Base-by-base conservation (phyloP, 345 rosid species). In the Murraya paniculata region DNA sequence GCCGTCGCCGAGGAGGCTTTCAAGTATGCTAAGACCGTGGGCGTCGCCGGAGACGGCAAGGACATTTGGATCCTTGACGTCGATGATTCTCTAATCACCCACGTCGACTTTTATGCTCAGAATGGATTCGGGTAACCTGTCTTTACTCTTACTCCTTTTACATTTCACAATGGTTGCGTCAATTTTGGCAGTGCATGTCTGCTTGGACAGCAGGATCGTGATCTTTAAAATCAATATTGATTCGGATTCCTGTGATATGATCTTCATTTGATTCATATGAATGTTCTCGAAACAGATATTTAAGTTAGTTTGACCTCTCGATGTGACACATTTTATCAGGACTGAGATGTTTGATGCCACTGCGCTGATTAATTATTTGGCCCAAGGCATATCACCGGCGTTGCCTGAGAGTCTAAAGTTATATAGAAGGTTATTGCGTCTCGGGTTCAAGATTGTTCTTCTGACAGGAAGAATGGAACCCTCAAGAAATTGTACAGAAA, bases 61-160 rank as follows among this genome's bases (percentile, higher is more conserved):
- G 80, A 84, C 64, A 57, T 77, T 2, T 88, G 91, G 91, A 69
- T 88, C n/a, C 84, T 88, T 8, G 89, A 86, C 59, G 48, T 82
- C 0, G 90, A 87, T 55, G 90, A 88, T 72, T 86, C 90, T 7
- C 2, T 53, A 5, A 77, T 88, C 50, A 85, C 90, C 9, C 82
- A 88, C 65, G 31, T 80, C 10, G 79, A 70, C 5, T 84, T 79
- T 35, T 84, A 68, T 25, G 84, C 85, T 10, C 0, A 33, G 2
- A 76, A 83, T 50, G 85, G 83, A 62, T 81, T 74, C 27, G 89
- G 89, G 89, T 86, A 79, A 18, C 2, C 2, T 18, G 50, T 45
- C 50, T 45, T 13, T 11, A 13, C 0, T 11, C 50, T 45, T 45
- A 3, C 50, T 13, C 50, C 50, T 14, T 45, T 3, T 45, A 45